Percentiles rank a stretch among this genome's conserved stretches.
Evolutionary conservation across 164 flowering plant genomes (phyloP).

Genomic region (Vitis labrusca): DNA sequence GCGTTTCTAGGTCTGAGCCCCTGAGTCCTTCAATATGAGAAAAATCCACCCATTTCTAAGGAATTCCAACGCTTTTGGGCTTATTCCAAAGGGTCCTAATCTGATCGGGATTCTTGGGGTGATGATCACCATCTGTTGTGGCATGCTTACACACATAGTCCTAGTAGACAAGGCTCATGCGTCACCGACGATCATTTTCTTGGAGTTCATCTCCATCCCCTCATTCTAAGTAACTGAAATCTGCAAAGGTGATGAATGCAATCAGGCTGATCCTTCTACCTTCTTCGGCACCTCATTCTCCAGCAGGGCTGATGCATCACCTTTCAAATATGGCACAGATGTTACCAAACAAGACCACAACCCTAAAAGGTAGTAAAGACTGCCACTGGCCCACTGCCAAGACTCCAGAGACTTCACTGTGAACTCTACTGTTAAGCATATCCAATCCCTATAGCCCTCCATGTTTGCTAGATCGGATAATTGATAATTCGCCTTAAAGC

Average conservation of each 20-base stretch:
- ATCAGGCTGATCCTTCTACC: background rate
- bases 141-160: slow-evolving; percentile 83
- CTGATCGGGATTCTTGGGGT: slow-evolving; percentile 78
- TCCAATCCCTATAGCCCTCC: slow-evolving; percentile 4
- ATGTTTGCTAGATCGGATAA: background rate
- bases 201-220: slow-evolving; percentile 8
- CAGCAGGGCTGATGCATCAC: background rate
- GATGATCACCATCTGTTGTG: slow-evolving; percentile 49
- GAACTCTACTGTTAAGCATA: background rate
- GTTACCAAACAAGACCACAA: background rate
- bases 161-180: slow-evolving; percentile 75
- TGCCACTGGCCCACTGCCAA: slow-evolving; percentile 2
- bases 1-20: slow-evolving; percentile 2
- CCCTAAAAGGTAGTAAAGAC: background rate
- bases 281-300: background rate
- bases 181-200: slow-evolving; percentile 15
- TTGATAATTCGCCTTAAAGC: background rate
- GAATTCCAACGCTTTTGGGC: slow-evolving; percentile 56
- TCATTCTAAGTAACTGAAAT: background rate
- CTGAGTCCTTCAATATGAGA: too few species aligned
- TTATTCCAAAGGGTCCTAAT: slow-evolving; percentile 67
- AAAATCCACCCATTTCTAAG: slow-evolving; percentile 42
- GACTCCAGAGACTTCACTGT: background rate
- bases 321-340: slow-evolving; percentile 1
- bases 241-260: slow-evolving; percentile 1